phyloP scores from a whole-genome alignment of 2,329 filamentous ascomycete genomes.

The Gaeumannomyces tritici region DNA sequence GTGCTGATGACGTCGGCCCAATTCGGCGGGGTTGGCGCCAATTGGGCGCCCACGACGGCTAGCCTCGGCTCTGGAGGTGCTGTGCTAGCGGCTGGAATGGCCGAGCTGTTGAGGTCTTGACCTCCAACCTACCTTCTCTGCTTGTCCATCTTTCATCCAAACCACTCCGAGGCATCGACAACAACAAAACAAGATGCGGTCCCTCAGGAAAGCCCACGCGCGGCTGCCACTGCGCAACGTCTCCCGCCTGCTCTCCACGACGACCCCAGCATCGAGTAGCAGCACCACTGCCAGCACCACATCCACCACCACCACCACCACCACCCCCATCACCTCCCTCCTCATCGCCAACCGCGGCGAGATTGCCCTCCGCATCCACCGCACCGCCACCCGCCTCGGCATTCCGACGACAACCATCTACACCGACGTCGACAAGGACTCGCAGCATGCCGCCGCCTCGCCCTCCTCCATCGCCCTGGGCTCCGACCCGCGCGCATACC shows the following conservation, averaged over 20 bases:
- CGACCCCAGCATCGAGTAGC: neutral
- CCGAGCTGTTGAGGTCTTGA: neutral
- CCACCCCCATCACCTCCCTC: constrained; percentile 60
- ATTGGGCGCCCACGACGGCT: constrained; percentile 2
- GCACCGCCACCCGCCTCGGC: constrained; percentile 78
- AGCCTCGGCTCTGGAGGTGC: constrained; percentile 7
- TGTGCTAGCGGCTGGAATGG: neutral
- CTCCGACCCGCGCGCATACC: constrained; percentile 65
- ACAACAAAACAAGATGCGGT: constrained; percentile 36
- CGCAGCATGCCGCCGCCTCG: constrained; percentile 82
- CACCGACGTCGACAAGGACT: constrained; percentile 78
- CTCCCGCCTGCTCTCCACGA: constrained; percentile 5
- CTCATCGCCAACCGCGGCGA: constrained; percentile 96
- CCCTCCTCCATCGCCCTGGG: constrained; percentile 79
- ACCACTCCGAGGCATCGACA: neutral
- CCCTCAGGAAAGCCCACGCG: constrained; percentile 40
- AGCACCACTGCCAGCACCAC: neutral
- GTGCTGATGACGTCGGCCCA: constrained; percentile 1
- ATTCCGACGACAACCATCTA: constrained; percentile 92
- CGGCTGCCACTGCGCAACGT: constrained; percentile 25
- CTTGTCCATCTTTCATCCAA: neutral
- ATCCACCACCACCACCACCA: constrained; percentile 17
- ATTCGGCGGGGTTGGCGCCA: constrained; percentile 3
- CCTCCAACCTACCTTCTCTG: neutral
- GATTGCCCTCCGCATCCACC: constrained; percentile 87